A percentile compares a stretch with the other conserved stretches of the same genome.
phyloP scores from a whole-genome alignment of 2,329 filamentous ascomycete genomes.

The Cladosporium velox region DNA sequence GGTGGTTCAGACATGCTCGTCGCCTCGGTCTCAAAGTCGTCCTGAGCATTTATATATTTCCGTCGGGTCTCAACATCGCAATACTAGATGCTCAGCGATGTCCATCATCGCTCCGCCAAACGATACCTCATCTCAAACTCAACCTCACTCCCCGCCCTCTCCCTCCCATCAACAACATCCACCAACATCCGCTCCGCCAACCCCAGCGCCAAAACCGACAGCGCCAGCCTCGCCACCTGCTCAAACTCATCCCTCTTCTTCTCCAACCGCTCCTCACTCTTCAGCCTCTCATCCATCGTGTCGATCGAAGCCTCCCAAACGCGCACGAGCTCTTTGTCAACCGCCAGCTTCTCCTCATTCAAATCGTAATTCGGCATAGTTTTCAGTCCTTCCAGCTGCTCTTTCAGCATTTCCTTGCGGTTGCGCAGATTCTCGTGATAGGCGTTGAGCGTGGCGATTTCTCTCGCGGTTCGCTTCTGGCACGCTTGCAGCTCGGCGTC shows the following conservation, averaged over 20 bases:
- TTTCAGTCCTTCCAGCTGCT: conserved; percentile 1
- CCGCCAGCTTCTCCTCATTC: conserved; percentile 11
- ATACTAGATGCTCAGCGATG: not conserved
- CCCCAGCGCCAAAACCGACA: conserved; percentile 9
- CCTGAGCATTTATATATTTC: not conserved
- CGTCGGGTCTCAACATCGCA: not conserved
- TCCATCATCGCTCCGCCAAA: not conserved
- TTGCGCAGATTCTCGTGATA: conserved; percentile 8
- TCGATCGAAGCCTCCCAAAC: conserved; percentile 21
- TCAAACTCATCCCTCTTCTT: conserved; percentile 12
- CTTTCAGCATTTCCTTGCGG: conserved; percentile 6
- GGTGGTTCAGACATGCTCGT: not conserved
- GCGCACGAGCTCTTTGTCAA: conserved; percentile 11
- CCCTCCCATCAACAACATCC: conserved; percentile 9
- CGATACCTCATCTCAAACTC: conserved; percentile 15
- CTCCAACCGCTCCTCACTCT: conserved; percentile 13
- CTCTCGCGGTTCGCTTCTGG: not conserved
- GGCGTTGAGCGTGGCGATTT: not conserved
- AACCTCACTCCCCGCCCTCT: conserved; percentile 7
- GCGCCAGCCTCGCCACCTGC: not conserved
- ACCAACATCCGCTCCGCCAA: conserved; percentile 15
- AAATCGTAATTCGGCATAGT: not conserved
- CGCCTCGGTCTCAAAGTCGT: not conserved
- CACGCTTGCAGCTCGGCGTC: conserved; percentile 4
- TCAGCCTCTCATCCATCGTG: conserved; percentile 16